Conservation (phyloP, 345 rosid genomes). For the Bretschneidera sinensis region DNA sequence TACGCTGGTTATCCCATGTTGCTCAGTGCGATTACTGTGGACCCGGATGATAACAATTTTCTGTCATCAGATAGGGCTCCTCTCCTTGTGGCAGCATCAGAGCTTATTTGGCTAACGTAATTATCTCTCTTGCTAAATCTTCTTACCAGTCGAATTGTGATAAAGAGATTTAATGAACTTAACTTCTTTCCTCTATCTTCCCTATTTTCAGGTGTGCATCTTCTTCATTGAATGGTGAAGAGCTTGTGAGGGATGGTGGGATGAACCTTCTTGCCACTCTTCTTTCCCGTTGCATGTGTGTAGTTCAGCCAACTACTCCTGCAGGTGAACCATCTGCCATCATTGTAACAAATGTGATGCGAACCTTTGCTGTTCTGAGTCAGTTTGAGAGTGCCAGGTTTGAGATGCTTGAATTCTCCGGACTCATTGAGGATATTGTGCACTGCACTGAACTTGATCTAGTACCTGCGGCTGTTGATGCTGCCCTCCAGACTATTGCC, state of each 20-base stretch:
- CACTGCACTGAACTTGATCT: constrained; percentile 94
- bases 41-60: constrained; percentile 87
- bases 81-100: constrained; percentile 97
- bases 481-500: constrained; percentile 87
- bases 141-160: constrained; percentile 9
- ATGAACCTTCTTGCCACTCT: constrained; percentile 83
- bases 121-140: constrained; percentile 14
- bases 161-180: constrained; percentile 7
- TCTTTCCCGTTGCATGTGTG: constrained; percentile 90
- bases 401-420: constrained; percentile 68
- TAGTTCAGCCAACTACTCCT: constrained; percentile 94
- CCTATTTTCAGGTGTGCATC: constrained; percentile 67
- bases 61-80: constrained; percentile 86
- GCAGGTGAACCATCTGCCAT: constrained; percentile 85
- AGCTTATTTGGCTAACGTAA: constrained; percentile 94
- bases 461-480: constrained; percentile 86
- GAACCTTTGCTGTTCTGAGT: constrained; percentile 79
- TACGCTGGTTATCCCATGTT: constrained; percentile 99
- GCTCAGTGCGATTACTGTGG: constrained; percentile 87
- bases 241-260: constrained; percentile 97
- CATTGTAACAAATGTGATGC: constrained; percentile 90
- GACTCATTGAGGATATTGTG: constrained; percentile 82
- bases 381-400: constrained; percentile 87
- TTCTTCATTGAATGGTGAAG: constrained; percentile 98
- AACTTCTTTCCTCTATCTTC: constrained; percentile 9